Conservation (phyloP, 2,329 filamentous ascomycete genomes). For the Arthroderma uncinatum region DNA sequence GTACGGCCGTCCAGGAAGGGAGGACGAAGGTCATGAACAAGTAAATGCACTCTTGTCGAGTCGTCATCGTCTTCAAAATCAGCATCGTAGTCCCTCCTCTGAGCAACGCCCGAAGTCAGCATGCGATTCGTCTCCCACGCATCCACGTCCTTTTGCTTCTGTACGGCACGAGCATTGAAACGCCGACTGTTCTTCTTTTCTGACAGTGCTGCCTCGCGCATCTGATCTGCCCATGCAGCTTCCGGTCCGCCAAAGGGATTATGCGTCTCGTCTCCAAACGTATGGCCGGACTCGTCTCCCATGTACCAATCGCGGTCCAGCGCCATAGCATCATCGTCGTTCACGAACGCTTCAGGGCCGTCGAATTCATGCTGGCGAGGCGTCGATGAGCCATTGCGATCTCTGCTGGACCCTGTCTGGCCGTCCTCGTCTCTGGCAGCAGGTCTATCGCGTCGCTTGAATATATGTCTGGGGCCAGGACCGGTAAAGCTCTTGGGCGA, state of each 20-base stretch:
- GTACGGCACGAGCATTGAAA: conserved; percentile 61
- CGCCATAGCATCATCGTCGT: conserved; percentile 59
- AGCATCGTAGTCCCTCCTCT: conserved; percentile 66
- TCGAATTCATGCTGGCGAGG: conserved; percentile 49
- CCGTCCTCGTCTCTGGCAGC: neutral
- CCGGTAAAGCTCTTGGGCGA: conserved; percentile 33
- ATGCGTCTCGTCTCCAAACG: conserved; percentile 82
- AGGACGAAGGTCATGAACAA: conserved; percentile 87
- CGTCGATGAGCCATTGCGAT: conserved; percentile 22
- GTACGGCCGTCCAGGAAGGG: conserved; percentile 91
- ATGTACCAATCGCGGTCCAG: conserved; percentile 90
- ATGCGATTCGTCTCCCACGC: conserved; percentile 99
- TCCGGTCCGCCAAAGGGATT: conserved; percentile 77
- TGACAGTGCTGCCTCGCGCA: conserved; percentile 59
- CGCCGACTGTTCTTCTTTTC: conserved; percentile 69
- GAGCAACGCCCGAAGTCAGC: conserved; percentile 90
- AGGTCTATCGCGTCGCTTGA: conserved; percentile 7
- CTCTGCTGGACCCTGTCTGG: conserved; percentile 14
- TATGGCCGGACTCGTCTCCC: conserved; percentile 73
- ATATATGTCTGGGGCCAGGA: conserved; percentile 23
- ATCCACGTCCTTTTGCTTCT: conserved; percentile 89
- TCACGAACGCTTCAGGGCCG: conserved; percentile 49
- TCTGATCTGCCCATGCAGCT: conserved; percentile 61
- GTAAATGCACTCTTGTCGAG: conserved; percentile 71
- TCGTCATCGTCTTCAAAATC: conserved; percentile 83